phyloP scores from a whole-genome alignment of 345 rosid genomes.

The Eucalyptus guilfoylei region DNA sequence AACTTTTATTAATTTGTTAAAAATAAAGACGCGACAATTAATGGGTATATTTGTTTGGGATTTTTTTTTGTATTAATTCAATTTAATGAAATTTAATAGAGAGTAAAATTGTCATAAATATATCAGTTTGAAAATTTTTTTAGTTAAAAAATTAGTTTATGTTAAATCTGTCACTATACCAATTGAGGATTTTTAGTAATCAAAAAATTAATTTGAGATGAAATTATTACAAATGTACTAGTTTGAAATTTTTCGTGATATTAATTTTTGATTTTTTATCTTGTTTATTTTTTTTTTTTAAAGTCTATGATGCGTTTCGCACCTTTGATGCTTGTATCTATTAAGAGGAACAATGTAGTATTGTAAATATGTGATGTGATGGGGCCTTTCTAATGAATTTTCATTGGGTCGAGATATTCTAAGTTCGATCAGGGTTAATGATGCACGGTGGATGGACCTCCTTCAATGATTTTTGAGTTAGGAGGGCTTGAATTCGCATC shows the following conservation, averaged over 20 bases:
- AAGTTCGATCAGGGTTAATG: neutral
- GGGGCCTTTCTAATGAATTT: neutral
- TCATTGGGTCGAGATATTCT: neutral
- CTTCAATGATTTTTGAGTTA: neutral
- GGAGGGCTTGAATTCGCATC: rapidly evolving
- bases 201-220: too few species aligned
- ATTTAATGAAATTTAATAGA: too few species aligned
- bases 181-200: neutral
- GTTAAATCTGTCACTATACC: rapidly evolving
- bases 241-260: too few species aligned
- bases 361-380: neutral
- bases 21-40: too few species aligned
- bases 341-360: neutral
- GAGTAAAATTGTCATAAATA: rapidly evolving
- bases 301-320: too few species aligned
- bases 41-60: rapidly evolving
- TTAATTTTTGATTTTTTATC: too few species aligned
- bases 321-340: neutral
- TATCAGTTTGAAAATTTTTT: rapidly evolving
- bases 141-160: too few species aligned
- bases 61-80: too few species aligned
- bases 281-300: too few species aligned
- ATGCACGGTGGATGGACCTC: neutral
- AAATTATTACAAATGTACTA: too few species aligned
- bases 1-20: rapidly evolving